Base-by-base conservation (phyloP, 441 rosid genomes). In the Populus trichocarpa region DNA sequence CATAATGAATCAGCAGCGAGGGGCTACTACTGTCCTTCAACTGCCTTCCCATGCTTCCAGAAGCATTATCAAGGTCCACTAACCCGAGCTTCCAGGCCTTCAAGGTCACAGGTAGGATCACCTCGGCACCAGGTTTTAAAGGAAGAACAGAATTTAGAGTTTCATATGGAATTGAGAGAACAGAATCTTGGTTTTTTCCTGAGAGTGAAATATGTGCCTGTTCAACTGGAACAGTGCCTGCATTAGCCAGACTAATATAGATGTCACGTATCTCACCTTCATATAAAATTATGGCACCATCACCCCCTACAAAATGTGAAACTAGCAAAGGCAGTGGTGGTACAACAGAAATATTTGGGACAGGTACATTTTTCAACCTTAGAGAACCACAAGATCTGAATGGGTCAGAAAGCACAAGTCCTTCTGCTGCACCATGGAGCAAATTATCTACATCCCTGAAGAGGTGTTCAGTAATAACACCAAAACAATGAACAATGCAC, bases 321-420 rank as follows among this genome's bases (percentile, higher is more conserved):
- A 96, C 92, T 75, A 96, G 82, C 70, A 93, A 85, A 64, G 99
- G 99, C 79, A 96, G 83, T 64, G 92, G 91, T 32, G 92, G 91
- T 46, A 87, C 90, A 66, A 91, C 95, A 76, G 98, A 90, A 79
- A 96, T 89, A 89, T 84, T 90, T 20, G 99, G 99, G 81, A 90
- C 91, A 79, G 87, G 77, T 46, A 88, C 88, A 81, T 88, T 96
- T 83, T 87, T 91, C 84, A 93, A 86, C 88, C 89, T 94, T 69
- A 90, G 88, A 75, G 98, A 96, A 6, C 99, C 98, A 80, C 98
- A 94, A 61, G 96, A 90, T 78, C 97, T 86, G 82, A 96, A 96
- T 74, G 99, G 99, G 76, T 96, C 99, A 59, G 99, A 94, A 76
- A 96, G 93, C 76, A 96, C 98, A 82, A 96, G 97, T 78, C 99